These are phyloP conservation scores for Panaeolus cyanescens DNA, from an alignment of 768 basidiomycete genomes.

Conservation along the genomic window DNA sequence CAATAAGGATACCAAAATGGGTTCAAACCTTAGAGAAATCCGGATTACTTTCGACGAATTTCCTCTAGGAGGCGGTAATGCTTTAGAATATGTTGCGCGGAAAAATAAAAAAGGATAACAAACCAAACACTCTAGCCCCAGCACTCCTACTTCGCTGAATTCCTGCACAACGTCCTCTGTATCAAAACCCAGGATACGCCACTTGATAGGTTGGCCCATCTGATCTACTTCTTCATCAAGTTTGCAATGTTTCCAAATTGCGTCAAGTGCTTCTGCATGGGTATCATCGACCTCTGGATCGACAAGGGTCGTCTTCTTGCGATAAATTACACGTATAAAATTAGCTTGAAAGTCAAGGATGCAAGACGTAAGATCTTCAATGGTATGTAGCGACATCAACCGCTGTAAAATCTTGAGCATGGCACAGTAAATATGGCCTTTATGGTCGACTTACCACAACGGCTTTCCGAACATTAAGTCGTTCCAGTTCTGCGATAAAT, in stretches of 20 bases:
- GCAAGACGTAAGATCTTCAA: constrained; percentile 80
- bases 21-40: constrained; percentile 73
- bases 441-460: constrained; percentile 61
- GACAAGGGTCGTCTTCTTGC: constrained; percentile 79
- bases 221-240: constrained; percentile 54
- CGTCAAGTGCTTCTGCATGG: constrained; percentile 58
- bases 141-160: constrained; percentile 75
- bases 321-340: constrained; percentile 74
- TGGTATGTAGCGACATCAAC: constrained; percentile 80
- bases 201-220: constrained; percentile 57
- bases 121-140: constrained; percentile 84
- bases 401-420: constrained; percentile 43
- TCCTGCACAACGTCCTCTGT: constrained; percentile 75
- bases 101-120: constrained; percentile 20
- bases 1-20: neutral
- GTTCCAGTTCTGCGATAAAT: constrained; percentile 74
- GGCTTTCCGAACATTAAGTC: constrained; percentile 76
- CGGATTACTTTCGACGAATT: constrained; percentile 68
- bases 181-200: constrained; percentile 79
- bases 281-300: constrained; percentile 64
- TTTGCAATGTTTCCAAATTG: constrained; percentile 69
- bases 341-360: constrained; percentile 90
- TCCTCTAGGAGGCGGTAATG: constrained; percentile 41
- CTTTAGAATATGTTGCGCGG: neutral
- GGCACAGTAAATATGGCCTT: neutral